Percentiles rank a stretch among this genome's conserved stretches.
Evolutionary conservation across 495 filamentous ascomycete species (phyloP).

Genomic region (Penicillium bialowiezense): DNA sequence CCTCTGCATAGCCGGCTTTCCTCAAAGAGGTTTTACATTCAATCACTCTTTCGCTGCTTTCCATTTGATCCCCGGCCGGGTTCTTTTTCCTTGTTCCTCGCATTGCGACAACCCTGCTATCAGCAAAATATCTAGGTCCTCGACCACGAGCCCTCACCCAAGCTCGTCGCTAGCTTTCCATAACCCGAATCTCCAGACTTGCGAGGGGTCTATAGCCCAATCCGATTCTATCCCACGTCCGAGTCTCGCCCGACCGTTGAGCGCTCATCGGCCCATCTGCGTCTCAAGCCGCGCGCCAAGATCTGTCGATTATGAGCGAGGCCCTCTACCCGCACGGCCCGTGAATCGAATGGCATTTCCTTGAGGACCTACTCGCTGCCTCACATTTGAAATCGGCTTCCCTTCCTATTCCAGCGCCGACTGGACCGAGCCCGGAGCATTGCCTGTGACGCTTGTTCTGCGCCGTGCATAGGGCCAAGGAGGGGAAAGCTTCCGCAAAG

Average conservation of each 20-base stretch:
- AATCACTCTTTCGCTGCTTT: not conserved
- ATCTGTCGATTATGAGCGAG: slow-evolving; percentile 28
- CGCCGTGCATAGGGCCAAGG: slow-evolving; percentile 32
- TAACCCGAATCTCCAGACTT: not conserved
- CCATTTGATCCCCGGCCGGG: not conserved
- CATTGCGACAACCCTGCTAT: slow-evolving; percentile 9
- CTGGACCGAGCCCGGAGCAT: slow-evolving; percentile 16
- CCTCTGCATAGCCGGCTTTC: not conserved
- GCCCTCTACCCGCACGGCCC: slow-evolving; percentile 15
- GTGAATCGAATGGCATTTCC: slow-evolving; percentile 32
- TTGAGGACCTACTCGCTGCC: slow-evolving; percentile 16
- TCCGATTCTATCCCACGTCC: not conserved
- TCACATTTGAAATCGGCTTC: slow-evolving; percentile 22
- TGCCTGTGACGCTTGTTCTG: slow-evolving; percentile 23
- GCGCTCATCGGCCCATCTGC: slow-evolving; percentile 3
- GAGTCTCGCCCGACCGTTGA: not conserved
- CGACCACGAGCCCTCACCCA: not conserved
- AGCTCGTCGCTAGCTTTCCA: not conserved
- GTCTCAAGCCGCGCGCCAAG: slow-evolving; percentile 3
- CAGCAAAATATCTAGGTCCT: not conserved
- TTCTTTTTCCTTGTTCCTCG: slow-evolving; percentile 1
- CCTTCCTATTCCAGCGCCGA: slow-evolving; percentile 28
- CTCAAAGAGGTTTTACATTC: not conserved
- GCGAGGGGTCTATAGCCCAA: no score
- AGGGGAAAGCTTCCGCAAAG: slow-evolving; percentile 26